Base-by-base conservation (phyloP, 108 stramenopile species). In the Nitzschia sp. region DNA sequence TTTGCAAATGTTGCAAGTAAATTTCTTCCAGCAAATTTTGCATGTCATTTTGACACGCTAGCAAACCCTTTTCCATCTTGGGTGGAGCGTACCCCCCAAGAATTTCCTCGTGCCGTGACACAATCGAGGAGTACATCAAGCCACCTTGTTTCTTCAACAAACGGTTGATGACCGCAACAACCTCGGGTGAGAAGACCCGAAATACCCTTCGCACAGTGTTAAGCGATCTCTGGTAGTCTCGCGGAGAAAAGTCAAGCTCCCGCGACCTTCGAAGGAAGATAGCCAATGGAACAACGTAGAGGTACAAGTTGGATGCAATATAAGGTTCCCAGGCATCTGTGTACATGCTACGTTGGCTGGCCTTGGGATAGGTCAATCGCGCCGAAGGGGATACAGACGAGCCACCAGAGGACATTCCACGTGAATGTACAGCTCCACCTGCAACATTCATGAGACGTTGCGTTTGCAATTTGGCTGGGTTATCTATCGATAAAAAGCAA, bases 251-350 rank as follows among this genome's bases (percentile, higher is more conserved):
- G 72, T 94, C 93, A 25, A 94, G 69, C 63, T 94, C 93, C n/a
- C 90, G 77, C 10, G 93, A 83, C n/a, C 93, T 80, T 10, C 86
- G 84, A n/a, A 94, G 69, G 69, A 94, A 94, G 24, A 94, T 79
- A 17, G 93, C 90, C 55, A 94, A 66, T 10, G 93, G 93, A 11
- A 89, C 86, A 0, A 75, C 76, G 66, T 94, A 94, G 22, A 90
- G 70, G 56, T 90, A 71, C 14, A 91, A 54, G 64, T 94, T 94
- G 53, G 87, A 65, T 10, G 85, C 89, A 52, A 94, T 70, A 63
- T 92, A 94, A 6, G 89, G 76, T 56, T 90, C 90, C 93, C 93
- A 94, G 20, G 67, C 64, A 0, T 70, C 37, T 6, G 58, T 74
- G 76, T 88, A 94, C 34, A 41, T 59, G 71, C 88, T 90, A 10